phyloP scores from a whole-genome alignment of 768 basidiomycete species.

The Rhizopogon salebrosus region DNA sequence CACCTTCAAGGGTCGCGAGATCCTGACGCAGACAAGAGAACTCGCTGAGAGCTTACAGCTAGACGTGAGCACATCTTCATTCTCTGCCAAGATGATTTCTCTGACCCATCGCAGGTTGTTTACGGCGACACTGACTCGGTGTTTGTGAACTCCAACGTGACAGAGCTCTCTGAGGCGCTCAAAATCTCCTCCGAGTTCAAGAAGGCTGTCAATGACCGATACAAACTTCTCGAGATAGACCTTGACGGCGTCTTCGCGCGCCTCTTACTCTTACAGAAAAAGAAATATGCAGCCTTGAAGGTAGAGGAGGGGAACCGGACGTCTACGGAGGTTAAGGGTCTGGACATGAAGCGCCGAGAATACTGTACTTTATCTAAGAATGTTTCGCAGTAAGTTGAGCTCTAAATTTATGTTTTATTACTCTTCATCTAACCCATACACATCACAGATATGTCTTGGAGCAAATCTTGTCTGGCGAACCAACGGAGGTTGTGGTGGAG shows the following conservation, averaged over 20 bases:
- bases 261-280: conserved; percentile 91
- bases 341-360: conserved; percentile 99
- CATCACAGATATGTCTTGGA: conserved; percentile 77
- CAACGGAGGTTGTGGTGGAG: conserved; percentile 84
- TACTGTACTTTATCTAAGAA: conserved; percentile 89
- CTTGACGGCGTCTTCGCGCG: conserved; percentile 92
- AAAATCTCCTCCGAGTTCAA: conserved; percentile 92
- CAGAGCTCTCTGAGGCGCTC: conserved; percentile 81
- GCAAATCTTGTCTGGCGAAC: conserved; percentile 86
- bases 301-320: conserved; percentile 79
- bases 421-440: conserved; percentile 1
- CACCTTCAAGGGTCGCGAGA: conserved; percentile 97
- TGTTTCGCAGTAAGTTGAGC: conserved; percentile 73
- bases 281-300: conserved; percentile 98
- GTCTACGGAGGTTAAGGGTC: conserved; percentile 87
- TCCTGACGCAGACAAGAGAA: conserved; percentile 88
- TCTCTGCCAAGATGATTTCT: background rate
- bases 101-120: conserved; percentile 61
- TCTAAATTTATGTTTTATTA: background rate
- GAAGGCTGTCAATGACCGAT: conserved; percentile 93
- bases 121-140: conserved; percentile 99
- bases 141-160: conserved; percentile 94
- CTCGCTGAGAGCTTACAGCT: conserved; percentile 86
- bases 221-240: conserved; percentile 94
- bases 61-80: conserved; percentile 56